These are phyloP conservation scores for Lachnum nothofagi DNA, from an alignment of 2,329 filamentous ascomycete genomes.

Conservation along the genomic window DNA sequence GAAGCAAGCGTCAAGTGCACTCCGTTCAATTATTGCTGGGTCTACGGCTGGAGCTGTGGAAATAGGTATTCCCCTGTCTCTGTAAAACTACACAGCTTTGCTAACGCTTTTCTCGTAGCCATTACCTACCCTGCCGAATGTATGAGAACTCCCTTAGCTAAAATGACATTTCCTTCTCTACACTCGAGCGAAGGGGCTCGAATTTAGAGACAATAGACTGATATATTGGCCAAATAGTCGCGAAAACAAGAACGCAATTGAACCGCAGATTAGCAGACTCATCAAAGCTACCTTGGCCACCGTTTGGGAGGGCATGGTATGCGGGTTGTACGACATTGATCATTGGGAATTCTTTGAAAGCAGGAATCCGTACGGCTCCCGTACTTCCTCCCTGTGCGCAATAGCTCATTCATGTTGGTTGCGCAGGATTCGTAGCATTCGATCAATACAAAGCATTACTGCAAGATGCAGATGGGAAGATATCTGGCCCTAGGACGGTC, in stretches of 20 bases:
- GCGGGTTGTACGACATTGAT: slow-evolving; percentile 96
- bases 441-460: slow-evolving; percentile 87
- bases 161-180: neutral
- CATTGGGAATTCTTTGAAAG: slow-evolving; percentile 93
- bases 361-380: slow-evolving; percentile 75
- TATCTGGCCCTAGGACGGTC: slow-evolving; percentile 85
- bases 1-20: slow-evolving; percentile 61
- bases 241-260: slow-evolving; percentile 90
- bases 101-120: slow-evolving; percentile 41
- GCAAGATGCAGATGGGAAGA: slow-evolving; percentile 76
- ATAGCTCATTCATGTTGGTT: slow-evolving; percentile 1
- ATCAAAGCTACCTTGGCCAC: slow-evolving; percentile 89
- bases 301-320: slow-evolving; percentile 93
- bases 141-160: slow-evolving; percentile 39
- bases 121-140: slow-evolving; percentile 95
- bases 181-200: no score
- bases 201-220: neutral
- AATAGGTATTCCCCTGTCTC: slow-evolving; percentile 56
- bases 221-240: slow-evolving; percentile 43
- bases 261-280: slow-evolving; percentile 76
- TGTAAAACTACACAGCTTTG: slow-evolving; percentile 3
- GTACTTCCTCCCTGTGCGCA: neutral
- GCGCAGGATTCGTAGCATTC: slow-evolving; percentile 81
- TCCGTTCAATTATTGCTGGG: slow-evolving; percentile 87
- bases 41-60: slow-evolving; percentile 92